Evolutionary conservation across 2,329 filamentous ascomycete species (phyloP), one percentile per base, ranked within the genome.

Genomic region (Amauroascus niger): DNA sequence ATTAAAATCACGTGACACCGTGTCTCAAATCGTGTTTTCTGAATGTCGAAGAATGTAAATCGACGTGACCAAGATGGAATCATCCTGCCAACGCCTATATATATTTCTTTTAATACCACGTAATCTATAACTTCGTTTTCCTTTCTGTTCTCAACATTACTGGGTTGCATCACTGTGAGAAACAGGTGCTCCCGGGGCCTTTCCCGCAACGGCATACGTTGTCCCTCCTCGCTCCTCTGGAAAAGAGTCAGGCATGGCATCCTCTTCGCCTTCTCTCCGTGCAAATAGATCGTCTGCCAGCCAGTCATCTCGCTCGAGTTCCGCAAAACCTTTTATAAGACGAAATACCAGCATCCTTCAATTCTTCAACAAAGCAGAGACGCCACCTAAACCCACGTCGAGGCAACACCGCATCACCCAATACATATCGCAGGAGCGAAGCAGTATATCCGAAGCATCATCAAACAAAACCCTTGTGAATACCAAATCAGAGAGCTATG

Each of bases 361-460:
- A 58, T 89, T 88, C 67, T 89, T 89, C 65, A 82, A 86, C 63
- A 88, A 87, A 63, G 75, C 79, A 0, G 77, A 80, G 37, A 77
- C 79, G 11, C 69, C 69, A 0, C 68, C 50, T 71, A 77, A 54
- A 76, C 84, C 57, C 72, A 65, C 59, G 6, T 65, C 63, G 26
- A 65, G 60, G 22, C 69, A 82, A 53, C 73, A 75, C 18, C 75
- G 86, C 8, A 85, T 87, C 53, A 67, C 74, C 2, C 68, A 73
- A 22, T 71, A 68, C 55, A 59, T 67, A 62, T 54, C 61, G 60
- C 56, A 65, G 57, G 55, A 59, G 60, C 50, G 56, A 54, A 59
- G 67, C 75, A 35, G 41, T 30, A 32, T 11, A 11, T 20, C 13
- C 16, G 8, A 3, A 16, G 11, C 26, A 20, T 35, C 14, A 14